phyloP scores from a whole-genome alignment of 495 filamentous ascomycete genomes.

The Tuber umbilicatum region DNA sequence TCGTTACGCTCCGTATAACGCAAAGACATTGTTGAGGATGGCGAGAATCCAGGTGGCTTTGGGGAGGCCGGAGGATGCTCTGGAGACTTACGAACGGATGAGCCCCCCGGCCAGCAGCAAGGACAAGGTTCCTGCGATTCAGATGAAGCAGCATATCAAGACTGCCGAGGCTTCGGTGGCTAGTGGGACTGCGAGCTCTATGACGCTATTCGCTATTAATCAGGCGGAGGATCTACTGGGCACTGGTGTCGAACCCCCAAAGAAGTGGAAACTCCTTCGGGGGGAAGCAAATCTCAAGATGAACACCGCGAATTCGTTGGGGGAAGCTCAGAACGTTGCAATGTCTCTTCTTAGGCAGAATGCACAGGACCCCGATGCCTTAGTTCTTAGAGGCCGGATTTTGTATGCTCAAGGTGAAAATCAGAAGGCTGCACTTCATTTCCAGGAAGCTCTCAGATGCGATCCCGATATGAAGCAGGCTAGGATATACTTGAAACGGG shows the following conservation, averaged over 20 bases:
- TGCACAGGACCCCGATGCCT: slow-evolving; percentile 83
- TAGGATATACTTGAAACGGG: slow-evolving; percentile 38
- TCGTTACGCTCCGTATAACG: slow-evolving; percentile 70
- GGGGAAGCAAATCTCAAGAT: slow-evolving; percentile 94
- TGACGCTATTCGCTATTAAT: slow-evolving; percentile 87
- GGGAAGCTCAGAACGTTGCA: slow-evolving; percentile 86
- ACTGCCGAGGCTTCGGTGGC: slow-evolving; percentile 71
- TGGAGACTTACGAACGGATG: slow-evolving; percentile 69
- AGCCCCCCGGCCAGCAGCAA: slow-evolving; percentile 69
- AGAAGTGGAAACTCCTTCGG: slow-evolving; percentile 87
- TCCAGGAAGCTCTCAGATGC: slow-evolving; percentile 78
- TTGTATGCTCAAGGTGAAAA: slow-evolving; percentile 90
- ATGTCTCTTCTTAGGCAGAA: slow-evolving; percentile 79
- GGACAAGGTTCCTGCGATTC: slow-evolving; percentile 69
- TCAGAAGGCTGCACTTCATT: slow-evolving; percentile 86
- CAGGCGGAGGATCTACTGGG: slow-evolving; percentile 77
- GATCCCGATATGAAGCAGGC: slow-evolving; percentile 85
- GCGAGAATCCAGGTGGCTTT: slow-evolving; percentile 81
- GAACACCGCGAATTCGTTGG: slow-evolving; percentile 78
- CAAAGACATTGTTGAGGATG: slow-evolving; percentile 80
- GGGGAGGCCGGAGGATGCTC: slow-evolving; percentile 75
- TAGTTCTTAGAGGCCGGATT: slow-evolving; percentile 80
- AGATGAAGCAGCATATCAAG: slow-evolving; percentile 74
- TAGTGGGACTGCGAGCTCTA: slow-evolving; percentile 69
- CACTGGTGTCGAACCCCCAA: slow-evolving; percentile 62